Evolutionary conservation across 1,139 yeast genomes (phyloP), one percentile per base, ranked within the genome.

Genomic region (Candida glucosophila): DNA sequence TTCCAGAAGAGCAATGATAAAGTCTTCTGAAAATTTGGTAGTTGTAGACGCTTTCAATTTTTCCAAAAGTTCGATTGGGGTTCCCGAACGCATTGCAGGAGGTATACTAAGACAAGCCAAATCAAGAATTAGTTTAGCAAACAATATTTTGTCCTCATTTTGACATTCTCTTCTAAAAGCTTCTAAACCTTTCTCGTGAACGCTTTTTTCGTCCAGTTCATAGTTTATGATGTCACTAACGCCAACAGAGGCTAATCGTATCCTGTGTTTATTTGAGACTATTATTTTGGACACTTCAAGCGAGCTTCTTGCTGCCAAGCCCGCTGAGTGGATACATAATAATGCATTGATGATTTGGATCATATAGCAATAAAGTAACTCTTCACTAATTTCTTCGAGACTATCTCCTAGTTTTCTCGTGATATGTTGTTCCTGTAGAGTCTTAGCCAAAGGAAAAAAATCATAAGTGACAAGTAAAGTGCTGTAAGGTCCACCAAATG

Each of bases 341-440:
- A 86, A 47, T 0, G 86, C 95, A 39, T 72, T 70, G 6, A 78
- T 59, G 17, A 90, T 52, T 53, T 90, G 97, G 14, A 77, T 65
- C 29, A 81, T 53, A 43, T 83, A 82, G 18, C 56, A 54, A 96
- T 96, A 88, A 28, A 90, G 52, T 13, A 71, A 46, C 11, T 73
- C 70, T 44, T 79, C 90, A 0, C 78, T 73, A 3, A 83, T 54
- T 3, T 60, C 58, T 30, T 58, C 67, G n/a, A 49, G 44, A 30
- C 47, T 53, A n/a, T 46, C 44, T 3, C 52, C 61, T 25, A 43
- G 36, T 31, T 52, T 61, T 26, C 55, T 44, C 23, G 45, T 47
- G 36, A 43, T 41, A 36, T 58, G 64, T 20, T 55, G 58, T 29
- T 59, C 66, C 12, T 34, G 31, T 28, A 56, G 41, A 1, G 59